phyloP scores from a whole-genome alignment of 805 yeast genomes.

The Ogataea siamensis region DNA sequence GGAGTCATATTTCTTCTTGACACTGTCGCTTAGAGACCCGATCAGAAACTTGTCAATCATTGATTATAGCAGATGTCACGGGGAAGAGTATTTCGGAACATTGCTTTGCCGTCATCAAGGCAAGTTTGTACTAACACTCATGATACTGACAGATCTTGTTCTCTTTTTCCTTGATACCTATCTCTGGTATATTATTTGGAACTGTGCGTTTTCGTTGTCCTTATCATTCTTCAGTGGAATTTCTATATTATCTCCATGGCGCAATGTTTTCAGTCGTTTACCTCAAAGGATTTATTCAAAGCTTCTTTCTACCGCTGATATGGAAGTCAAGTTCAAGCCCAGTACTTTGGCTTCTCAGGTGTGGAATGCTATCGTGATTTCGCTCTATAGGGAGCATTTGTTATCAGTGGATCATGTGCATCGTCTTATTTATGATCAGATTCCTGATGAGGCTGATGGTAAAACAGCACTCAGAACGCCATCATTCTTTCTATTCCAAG shows the following conservation, averaged over 20 bases:
- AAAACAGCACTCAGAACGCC: conserved; percentile 38
- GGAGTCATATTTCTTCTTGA: conserved; percentile 54
- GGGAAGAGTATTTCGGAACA: conserved; percentile 42
- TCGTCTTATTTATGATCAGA: conserved; percentile 37
- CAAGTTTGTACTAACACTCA: conserved; percentile 38
- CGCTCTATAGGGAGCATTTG: conserved; percentile 54
- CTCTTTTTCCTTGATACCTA: conserved; percentile 55
- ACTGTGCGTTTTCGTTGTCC: conserved; percentile 47
- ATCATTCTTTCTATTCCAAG: conserved; percentile 47
- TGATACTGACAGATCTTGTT: conserved; percentile 45
- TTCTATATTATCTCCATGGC: conserved; percentile 58
- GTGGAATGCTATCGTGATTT: conserved; percentile 54
- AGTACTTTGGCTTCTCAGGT: conserved; percentile 43
- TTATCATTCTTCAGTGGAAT: conserved; percentile 52
- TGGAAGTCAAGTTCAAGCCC: conserved; percentile 43
- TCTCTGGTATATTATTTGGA: conserved; percentile 58
- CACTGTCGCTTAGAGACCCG: conserved; percentile 52
- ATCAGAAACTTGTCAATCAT: conserved; percentile 45
- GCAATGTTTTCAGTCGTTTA: conserved; percentile 49
- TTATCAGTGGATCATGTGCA: conserved; percentile 49
- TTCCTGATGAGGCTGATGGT: conserved; percentile 49
- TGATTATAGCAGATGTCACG: conserved; percentile 42
- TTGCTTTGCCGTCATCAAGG: conserved; percentile 44
- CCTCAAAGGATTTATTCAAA: conserved; percentile 52
- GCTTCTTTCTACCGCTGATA: conserved; percentile 42